Percentiles rank a stretch among this genome's conserved stretches.
phyloP scores from a whole-genome alignment of 2,329 filamentous ascomycete species.

The Clarireedia paspali region DNA sequence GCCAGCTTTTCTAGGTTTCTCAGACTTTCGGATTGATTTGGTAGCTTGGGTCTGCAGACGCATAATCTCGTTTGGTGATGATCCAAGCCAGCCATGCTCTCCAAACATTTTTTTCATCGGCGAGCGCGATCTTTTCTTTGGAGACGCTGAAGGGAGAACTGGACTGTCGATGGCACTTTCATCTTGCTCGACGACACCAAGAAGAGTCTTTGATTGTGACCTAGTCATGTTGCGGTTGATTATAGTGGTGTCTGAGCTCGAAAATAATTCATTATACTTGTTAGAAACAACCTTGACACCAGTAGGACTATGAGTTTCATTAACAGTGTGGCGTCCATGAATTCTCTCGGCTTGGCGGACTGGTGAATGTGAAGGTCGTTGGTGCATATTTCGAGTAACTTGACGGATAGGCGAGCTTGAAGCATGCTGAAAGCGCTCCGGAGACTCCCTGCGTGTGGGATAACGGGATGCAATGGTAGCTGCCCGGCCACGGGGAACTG shows the following conservation, averaged over 20 bases:
- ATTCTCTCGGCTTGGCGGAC: not conserved
- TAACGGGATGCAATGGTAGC: not conserved
- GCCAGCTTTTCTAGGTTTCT: constrained; percentile 15
- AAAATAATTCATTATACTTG: not conserved
- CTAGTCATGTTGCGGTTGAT: constrained; percentile 12
- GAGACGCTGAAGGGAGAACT: constrained; percentile 3
- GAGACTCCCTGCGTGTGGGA: not conserved
- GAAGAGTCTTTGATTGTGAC: constrained; percentile 14
- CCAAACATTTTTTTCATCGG: constrained; percentile 31
- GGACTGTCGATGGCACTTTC: constrained; percentile 7
- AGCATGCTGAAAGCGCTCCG: not conserved
- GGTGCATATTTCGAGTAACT: not conserved
- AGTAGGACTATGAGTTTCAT: not conserved
- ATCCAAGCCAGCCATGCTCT: constrained; percentile 27
- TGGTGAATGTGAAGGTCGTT: not conserved
- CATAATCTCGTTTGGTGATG: constrained; percentile 17
- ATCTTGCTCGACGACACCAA: constrained; percentile 15
- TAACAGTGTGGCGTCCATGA: not conserved
- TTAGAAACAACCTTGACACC: not conserved
- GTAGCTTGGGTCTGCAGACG: constrained; percentile 10
- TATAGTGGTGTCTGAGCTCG: not conserved
- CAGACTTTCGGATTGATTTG: constrained; percentile 9
- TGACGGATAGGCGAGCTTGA: constrained; percentile 1
- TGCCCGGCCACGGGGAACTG: not conserved
- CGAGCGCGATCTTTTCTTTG: constrained; percentile 26